Base-by-base conservation (phyloP, 768 basidiomycete species). In the Mycena maculata region DNA sequence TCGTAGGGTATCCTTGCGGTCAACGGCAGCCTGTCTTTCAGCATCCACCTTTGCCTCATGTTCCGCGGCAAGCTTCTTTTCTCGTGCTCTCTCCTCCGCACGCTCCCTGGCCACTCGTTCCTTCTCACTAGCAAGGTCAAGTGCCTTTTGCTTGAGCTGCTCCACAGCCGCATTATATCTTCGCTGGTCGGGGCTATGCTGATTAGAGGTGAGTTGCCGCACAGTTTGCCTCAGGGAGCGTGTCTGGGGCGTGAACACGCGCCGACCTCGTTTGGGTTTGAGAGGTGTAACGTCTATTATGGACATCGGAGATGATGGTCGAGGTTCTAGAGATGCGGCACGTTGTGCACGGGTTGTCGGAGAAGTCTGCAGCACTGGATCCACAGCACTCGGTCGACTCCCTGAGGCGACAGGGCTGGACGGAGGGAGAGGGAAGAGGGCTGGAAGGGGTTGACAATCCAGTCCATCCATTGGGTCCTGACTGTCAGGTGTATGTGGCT, bases 221-320 rank as follows among this genome's bases (percentile, higher is more conserved):
- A 48, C 57, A 23, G 57, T 59, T 11, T 48, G 1, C 31, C 8
- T 33, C 44, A 59, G 57, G 36, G n/a, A n/a, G 10, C 57, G 57
- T 9, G 44, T 59, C 15, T 59, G 4, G 4, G 44, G 57, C 4
- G 30, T 59, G 1, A 31, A 23, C 2, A 12, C 2, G 1, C 44
- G 57, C 12, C 57, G 25, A n/a, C 57, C 57, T 36, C 28, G 57
- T 30, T 25, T 36, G 10, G 31, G 44, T 22, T 48, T 59, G 2
- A 59, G 33, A 18, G 57, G 57, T 18, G 57, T 59, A 10, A 59
- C 57, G 16, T 59, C 44, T 7, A 59, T 31, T 1, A 47, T 27
- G 23, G 57, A 59, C n/a, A 47, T 39, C 8, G 53, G 53, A 10
- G 38, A 41, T 12, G 53, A 55, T 7, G 4, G 36, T 7, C 2